These are phyloP conservation scores for Nissolia schottii DNA, from an alignment of 306 rosid species.

Conservation along the genomic window DNA sequence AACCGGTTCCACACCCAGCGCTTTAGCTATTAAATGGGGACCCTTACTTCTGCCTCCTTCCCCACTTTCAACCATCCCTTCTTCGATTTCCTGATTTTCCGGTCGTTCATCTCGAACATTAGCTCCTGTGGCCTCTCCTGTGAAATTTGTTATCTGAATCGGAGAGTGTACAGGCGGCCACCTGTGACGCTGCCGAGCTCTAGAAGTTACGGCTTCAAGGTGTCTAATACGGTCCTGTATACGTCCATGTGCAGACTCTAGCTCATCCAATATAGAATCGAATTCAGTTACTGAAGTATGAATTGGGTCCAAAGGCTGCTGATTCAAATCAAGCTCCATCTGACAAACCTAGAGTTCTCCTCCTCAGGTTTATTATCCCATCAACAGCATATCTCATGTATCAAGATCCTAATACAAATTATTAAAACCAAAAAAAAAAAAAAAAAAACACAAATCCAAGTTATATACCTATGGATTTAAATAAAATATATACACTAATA, in stretches of 20 bases:
- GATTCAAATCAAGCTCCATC: slow-evolving; percentile 69
- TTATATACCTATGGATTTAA: not conserved
- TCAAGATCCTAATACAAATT: slow-evolving; percentile 21
- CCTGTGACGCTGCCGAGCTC: slow-evolving; percentile 60
- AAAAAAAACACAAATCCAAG: not conserved
- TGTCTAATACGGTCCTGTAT: slow-evolving; percentile 65
- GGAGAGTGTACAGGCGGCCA: slow-evolving; percentile 32
- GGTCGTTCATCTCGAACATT: slow-evolving; percentile 10
- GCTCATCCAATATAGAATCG: slow-evolving; percentile 49
- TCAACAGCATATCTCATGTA: slow-evolving; percentile 9
- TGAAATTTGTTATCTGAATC: slow-evolving; percentile 31
- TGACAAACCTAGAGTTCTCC: slow-evolving; percentile 26
- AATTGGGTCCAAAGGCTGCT: slow-evolving; percentile 52
- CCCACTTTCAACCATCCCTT: slow-evolving; percentile 11
- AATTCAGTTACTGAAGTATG: slow-evolving; percentile 36
- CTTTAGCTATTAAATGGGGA: slow-evolving; percentile 49
- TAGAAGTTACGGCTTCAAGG: slow-evolving; percentile 57
- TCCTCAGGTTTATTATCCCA: slow-evolving; percentile 29
- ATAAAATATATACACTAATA: not conserved
- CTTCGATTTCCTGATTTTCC: slow-evolving; percentile 16
- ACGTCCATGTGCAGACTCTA: slow-evolving; percentile 49
- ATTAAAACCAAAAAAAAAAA: not conserved
- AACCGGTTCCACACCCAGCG: slow-evolving; percentile 50
- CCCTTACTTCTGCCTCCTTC: slow-evolving; percentile 31
- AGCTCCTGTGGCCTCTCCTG: slow-evolving; percentile 5